Conservation (phyloP, 75 land plant species). For the Larix kaempferi region DNA sequence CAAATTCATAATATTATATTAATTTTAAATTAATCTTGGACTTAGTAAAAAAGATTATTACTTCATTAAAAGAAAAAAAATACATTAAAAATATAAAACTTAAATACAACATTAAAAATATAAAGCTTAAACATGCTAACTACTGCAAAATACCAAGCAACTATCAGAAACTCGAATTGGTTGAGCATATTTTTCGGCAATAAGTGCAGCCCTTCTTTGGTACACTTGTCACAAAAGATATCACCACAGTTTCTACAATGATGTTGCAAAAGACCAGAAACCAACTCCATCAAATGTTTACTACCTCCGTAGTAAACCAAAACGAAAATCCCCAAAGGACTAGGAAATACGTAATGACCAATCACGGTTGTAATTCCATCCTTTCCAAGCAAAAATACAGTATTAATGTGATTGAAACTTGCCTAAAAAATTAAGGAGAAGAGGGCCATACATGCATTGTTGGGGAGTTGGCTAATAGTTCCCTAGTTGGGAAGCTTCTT, state of each 20-base stretch:
- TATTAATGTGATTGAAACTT: conserved; percentile 28
- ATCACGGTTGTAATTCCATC: too few relatives aligned
- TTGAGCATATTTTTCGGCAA: conserved; percentile 80
- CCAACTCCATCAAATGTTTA: too few relatives aligned
- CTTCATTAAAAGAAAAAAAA: too few relatives aligned
- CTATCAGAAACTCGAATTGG: conserved; percentile 93
- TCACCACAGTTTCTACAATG: conserved; percentile 99
- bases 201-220: conserved; percentile 86
- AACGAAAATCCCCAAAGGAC: too few relatives aligned
- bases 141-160: conserved; percentile 70
- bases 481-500: conserved; percentile 19
- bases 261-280: conserved; percentile 49
- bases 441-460: conserved; percentile 13
- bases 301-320: too few relatives aligned
- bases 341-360: too few relatives aligned
- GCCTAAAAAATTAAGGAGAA: conserved; percentile 14
- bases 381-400: conserved; percentile 33
- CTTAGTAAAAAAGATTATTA: background rate
- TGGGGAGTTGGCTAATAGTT: conserved; percentile 14
- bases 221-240: conserved; percentile 95
- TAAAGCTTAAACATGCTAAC: too few relatives aligned
- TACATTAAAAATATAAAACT: too few relatives aligned
- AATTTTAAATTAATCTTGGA: background rate
- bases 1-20: background rate
- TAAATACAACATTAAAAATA: too few relatives aligned